These are phyloP conservation scores for Penicillium oxalicum DNA, from an alignment of 2,329 filamentous ascomycete genomes.

Conservation along the genomic window DNA sequence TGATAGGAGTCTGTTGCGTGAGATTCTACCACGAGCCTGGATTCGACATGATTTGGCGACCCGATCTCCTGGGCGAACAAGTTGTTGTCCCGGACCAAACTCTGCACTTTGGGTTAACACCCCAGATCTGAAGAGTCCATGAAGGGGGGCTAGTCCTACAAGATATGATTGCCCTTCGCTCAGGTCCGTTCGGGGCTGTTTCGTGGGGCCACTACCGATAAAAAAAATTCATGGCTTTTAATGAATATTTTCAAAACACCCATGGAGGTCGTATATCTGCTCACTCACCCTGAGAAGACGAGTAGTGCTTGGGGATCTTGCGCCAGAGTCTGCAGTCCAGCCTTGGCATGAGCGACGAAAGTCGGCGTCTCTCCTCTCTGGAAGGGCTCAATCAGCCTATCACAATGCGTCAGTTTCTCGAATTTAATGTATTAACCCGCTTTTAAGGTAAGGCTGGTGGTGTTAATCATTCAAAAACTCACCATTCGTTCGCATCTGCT, in stretches of 20 bases:
- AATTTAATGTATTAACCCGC: not conserved
- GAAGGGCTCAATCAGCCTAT: conserved; percentile 66
- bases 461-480: not conserved
- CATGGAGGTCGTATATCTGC: too few species aligned
- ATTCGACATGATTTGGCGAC: conserved; percentile 9
- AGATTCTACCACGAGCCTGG: conserved; percentile 56
- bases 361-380: conserved; percentile 73
- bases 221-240: conserved; percentile 5
- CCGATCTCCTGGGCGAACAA: conserved; percentile 25
- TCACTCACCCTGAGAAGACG: conserved; percentile 64
- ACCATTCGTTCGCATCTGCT: conserved; percentile 56
- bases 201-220: conserved; percentile 54
- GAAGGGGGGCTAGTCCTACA: conserved; percentile 23
- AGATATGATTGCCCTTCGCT: conserved; percentile 62
- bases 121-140: not conserved
- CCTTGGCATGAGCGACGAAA: conserved; percentile 68
- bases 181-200: conserved; percentile 46
- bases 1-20: conserved; percentile 78
- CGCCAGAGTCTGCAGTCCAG: conserved; percentile 53
- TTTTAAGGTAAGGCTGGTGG: too few species aligned
- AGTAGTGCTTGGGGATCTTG: conserved; percentile 49
- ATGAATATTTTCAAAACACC: not conserved
- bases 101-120: conserved; percentile 18
- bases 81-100: conserved; percentile 28
- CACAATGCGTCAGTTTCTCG: not conserved